Conservation (phyloP, 2,329 filamentous ascomycete genomes). For the Monilinia vaccinii-corymbosi region DNA sequence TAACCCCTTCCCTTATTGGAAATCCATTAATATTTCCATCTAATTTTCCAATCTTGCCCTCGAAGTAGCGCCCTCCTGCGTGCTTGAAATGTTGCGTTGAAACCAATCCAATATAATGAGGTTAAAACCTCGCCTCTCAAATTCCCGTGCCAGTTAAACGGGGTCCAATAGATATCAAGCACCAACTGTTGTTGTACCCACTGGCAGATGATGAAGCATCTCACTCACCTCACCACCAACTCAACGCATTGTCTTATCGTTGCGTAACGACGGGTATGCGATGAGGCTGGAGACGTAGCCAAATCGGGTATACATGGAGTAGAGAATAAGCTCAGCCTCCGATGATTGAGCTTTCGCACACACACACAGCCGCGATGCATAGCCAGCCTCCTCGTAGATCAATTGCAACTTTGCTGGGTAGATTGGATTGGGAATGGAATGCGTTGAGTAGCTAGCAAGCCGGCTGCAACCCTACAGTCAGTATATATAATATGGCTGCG, state of each 20-base stretch:
- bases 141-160: too few species aligned
- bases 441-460: background rate
- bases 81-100: too few species aligned
- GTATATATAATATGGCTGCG: background rate
- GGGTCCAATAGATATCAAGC: too few species aligned
- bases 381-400: background rate
- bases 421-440: background rate
- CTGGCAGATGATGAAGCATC: too few species aligned
- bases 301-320: background rate
- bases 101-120: too few species aligned
- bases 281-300: background rate
- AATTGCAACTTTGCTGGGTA: background rate
- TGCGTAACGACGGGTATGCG: background rate
- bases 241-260: background rate
- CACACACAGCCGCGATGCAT: background rate
- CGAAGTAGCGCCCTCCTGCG: too few species aligned
- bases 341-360: background rate
- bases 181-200: too few species aligned
- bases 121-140: too few species aligned
- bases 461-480: background rate
- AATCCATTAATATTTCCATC: too few species aligned
- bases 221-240: background rate
- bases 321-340: background rate
- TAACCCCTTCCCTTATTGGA: too few species aligned
- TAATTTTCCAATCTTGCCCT: too few species aligned